Base-by-base conservation (phyloP, 2,329 filamentous ascomycete species). In the Chaetomiaceae sp. region DNA sequence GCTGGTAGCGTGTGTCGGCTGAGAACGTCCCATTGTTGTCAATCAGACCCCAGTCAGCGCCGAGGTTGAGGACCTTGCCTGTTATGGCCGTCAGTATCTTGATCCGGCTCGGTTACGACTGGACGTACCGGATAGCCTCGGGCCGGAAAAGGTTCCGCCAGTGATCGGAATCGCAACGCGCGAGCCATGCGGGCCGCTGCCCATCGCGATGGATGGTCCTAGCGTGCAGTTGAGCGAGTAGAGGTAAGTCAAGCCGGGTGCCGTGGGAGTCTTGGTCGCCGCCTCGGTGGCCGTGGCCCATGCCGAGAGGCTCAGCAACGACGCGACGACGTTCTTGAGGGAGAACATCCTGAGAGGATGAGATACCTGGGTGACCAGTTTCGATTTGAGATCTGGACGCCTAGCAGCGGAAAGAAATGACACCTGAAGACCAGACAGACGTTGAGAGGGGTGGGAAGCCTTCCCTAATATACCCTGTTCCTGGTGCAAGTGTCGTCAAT, bases 1-100 rank as follows among this genome's bases (percentile, higher is more conserved):
- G 58, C 14, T 66, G 61, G 51, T 67, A 68, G 15, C 65, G 64
- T 20, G 66, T 68, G 54, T 68, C 66, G 46, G 65, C 63, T n/a
- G 59, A 59, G 42, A 65, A 67, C 23, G 56, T 60, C 1, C 60
- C 62, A 39, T 60, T 50, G 43, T 39, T 47, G 59, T 67, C 61
- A 43, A 59, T 55, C 25, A 63, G 52, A 29, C 61, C 65, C 65
- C 64, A 67, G 55, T 66, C 66, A 9, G 65, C 65, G 22, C 65
- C 65, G 6, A 67, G 59, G 43, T 65, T 51, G 44, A 63, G 59
- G 14, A 66, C 60, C 27, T 63, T 67, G 47, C 65, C 64, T 59
- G 39, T 27, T 15, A 11, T 29, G 39, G 17, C 38, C 47, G 27
- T 59, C 36, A n/a, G n/a, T n/a, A n/a, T n/a, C n/a, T n/a, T n/a